Evolutionary conservation across 2,329 filamentous ascomycete species (phyloP), one percentile per base, ranked within the genome.

Genomic region (Fusarium sp.): DNA sequence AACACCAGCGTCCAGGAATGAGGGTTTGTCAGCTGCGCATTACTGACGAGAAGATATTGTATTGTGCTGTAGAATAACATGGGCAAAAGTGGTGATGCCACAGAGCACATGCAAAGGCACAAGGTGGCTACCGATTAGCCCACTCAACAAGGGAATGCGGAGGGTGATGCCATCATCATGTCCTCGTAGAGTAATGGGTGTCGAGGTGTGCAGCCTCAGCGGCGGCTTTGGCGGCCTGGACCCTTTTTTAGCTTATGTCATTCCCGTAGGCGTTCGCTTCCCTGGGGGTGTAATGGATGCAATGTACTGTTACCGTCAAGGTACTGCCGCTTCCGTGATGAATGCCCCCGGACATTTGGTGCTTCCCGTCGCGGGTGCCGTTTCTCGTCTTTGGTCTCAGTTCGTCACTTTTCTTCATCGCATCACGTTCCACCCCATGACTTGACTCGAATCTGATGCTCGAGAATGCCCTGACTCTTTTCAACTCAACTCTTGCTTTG

Each of bases 91-190:
- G 40, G 75, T 74, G 72, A 70, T 75, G 69, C 69, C 69, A 75
- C 66, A 64, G 66, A 31, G 38, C 60, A 67, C 52, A 69, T 67
- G 60, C 65, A 40, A 29, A 45, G 54, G 61, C 56, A 52, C 71
- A 74, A 68, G 67, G 70, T 71, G 61, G 45, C 59, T 62, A 54
- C 20, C 6, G 25, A 38, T 38, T 20, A 40, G 31, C 22, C 38
- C 33, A 57, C 35, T 27, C 33, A 14, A 40, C 9, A 42, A 67
- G 50, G 31, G 29, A 29, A 45, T 36, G 47, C 47, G 42, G 59
- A 38, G 38, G 47, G 72, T 62, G 72, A 74, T 75, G 72, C 72
- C 72, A 74, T 74, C 72, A 70, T 74, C 70, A 62, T 58, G 36
- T 63, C 57, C 59, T 65, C 57, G 36, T 62, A 31, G 70, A 27